Evolutionary conservation across 805 yeast species (phyloP), one percentile per base, ranked within the genome.

Genomic region (Suhomyces emberorum): DNA sequence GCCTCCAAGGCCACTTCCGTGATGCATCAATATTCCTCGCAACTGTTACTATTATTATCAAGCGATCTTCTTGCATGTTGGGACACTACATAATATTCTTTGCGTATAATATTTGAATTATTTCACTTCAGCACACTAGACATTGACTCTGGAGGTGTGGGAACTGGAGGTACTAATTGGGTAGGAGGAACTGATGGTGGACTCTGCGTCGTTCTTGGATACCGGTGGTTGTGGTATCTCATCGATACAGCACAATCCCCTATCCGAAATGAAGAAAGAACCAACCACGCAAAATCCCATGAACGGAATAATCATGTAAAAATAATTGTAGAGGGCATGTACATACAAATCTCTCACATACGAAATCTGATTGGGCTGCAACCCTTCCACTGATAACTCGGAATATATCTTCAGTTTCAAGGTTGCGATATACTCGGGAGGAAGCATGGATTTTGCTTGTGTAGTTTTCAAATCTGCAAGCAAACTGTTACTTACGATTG

Each of bases 171-270:
- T 24, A 23, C 34, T 32, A n/a, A 32, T 24, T 23, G 23, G 34
- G 21, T 15, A 12, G 10, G 25, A 27, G 9, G 42, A 35, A n/a
- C 32, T 32, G n/a, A 30, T 29, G n/a, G 32, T 27, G 8, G 43
- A 37, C 29, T 42, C 48, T 3, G 30, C 15, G 15, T 39, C 46
- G 15, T 27, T 11, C 15, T 31, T 38, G 10, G 12, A n/a, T 18
- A 15, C 14, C n/a, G n/a, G n/a, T 3, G 23, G 16, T 30, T 19
- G 32, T 4, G 54, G 52, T 1, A 28, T 38, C 28, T 69, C 61
- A 38, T 62, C 69, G 23, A 59, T 49, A 28, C 64, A 55, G 22
- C 54, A 54, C 15, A 69, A 51, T 0, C 76, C 76, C 17, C 55
- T 49, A 41, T 70, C 74, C 30, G 49, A 57, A n/a, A 68, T 48